Base-by-base conservation (phyloP, 495 filamentous ascomycete species). In the Podospora anserina region DNA sequence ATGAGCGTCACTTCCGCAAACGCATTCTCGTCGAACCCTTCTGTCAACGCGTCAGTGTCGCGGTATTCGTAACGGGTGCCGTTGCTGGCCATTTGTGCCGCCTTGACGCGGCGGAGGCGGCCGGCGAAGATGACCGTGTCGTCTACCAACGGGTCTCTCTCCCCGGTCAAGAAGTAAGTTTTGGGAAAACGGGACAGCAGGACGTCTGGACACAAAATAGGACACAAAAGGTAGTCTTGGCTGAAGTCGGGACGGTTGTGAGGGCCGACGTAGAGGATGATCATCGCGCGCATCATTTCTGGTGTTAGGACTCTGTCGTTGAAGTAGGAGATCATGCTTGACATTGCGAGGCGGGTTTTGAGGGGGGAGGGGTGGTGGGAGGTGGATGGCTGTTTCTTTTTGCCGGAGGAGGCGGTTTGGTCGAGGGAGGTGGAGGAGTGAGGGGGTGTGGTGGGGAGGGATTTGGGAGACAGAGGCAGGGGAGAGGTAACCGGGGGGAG, bases 271-370 rank as follows among this genome's bases (percentile, higher is more conserved):
- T 99, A 99, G 23, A 99, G 85, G 77, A 99, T 97, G 67, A 99
- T 95, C 95, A 99, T 98, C 32, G 93, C 93, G 63, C 95, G 90
- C 90, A 98, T 97, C 92, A 99, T 96, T 77, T 98, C 96, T 0
- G 95, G 96, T 0, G 92, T 93, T 27, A 99, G 84, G 49, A 99
- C 91, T 26, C 96, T 91, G 79, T 99, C 95, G 77, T 94, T 92
- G 76, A 97, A 95, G 81, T 98, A 99, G 13, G 94, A 96, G 65
- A 99, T 94, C 88, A 97, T 94, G n/a, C 88, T 92, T 0, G 92
- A 92, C 79, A 93, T 94, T 55, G 95, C 93, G 7, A 99, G 86
- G 55, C 93, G 88, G 19, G 95, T 98, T 69, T 86, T 89, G 65
- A 96, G 87, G n/a, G 88, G 88, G 72, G 88, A 82, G 2, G 90